Percentiles rank a stretch among this genome's conserved stretches.
Evolutionary conservation across 1,284 basidiomycete species (phyloP).

Genomic region (Apiotrichum domesticum): DNA sequence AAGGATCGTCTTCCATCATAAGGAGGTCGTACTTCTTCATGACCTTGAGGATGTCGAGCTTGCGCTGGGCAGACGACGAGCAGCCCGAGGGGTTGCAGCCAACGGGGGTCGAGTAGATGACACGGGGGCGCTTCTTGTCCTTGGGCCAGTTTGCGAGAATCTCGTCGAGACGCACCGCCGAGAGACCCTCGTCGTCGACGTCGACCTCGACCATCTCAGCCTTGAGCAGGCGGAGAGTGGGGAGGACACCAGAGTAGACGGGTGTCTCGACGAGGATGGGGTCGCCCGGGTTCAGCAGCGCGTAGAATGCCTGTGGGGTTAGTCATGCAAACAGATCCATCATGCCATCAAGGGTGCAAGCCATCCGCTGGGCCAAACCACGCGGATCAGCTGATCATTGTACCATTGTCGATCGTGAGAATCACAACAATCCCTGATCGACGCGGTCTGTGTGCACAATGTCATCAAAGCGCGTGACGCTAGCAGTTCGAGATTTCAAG

Average conservation of each 20-base stretch:
- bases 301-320: constrained; percentile 49
- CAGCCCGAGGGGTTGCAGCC: constrained; percentile 79
- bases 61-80: constrained; percentile 66
- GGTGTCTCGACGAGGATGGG: constrained; percentile 77
- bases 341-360: too few species aligned
- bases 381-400: too few species aligned
- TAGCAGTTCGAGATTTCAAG: too few species aligned
- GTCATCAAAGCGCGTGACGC: too few species aligned
- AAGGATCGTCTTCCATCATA: constrained; percentile 83
- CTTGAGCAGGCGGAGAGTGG: constrained; percentile 31
- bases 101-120: constrained; percentile 59
- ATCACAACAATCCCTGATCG: too few species aligned
- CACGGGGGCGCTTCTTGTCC: constrained; percentile 66
- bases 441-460: too few species aligned
- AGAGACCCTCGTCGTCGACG: constrained; percentile 71
- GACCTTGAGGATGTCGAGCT: constrained; percentile 69
- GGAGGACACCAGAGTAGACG: constrained; percentile 60
- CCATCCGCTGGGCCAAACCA: too few species aligned
- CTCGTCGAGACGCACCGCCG: constrained; percentile 57
- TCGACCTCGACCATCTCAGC: constrained; percentile 66
- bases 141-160: constrained; percentile 71
- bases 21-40: constrained; percentile 70
- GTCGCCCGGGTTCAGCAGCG: constrained; percentile 72
- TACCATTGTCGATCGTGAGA: too few species aligned
- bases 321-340: too few species aligned